phyloP scores from a whole-genome alignment of 176 grass and related monocot genomes.

The Oryza meyeriana region DNA sequence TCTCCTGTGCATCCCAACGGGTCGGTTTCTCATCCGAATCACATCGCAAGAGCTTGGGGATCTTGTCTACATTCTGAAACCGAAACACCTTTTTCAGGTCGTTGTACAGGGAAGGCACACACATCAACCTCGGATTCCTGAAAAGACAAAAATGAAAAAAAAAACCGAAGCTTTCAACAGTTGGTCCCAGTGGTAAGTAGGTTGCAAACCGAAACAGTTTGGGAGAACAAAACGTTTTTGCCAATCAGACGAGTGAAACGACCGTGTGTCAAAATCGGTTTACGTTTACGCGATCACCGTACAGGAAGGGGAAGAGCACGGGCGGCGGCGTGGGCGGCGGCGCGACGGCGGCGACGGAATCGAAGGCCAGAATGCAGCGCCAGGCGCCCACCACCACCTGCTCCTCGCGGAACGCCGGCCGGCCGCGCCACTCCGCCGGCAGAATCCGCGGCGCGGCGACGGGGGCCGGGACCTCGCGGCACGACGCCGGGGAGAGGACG shows the following conservation, averaged over 20 bases:
- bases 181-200: background rate
- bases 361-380: constrained; percentile 56
- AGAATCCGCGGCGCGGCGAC: constrained; percentile 26
- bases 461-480: constrained; percentile 35
- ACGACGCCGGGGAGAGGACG: constrained; percentile 27
- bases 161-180: background rate
- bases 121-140: constrained; percentile 52
- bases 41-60: background rate
- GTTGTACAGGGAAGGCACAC: constrained; percentile 36
- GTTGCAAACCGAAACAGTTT: background rate
- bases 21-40: background rate
- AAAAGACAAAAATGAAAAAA: background rate
- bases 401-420: constrained; percentile 43
- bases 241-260: background rate
- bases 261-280: background rate
- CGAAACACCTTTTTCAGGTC: constrained; percentile 45
- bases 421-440: background rate
- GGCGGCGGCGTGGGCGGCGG: constrained; percentile 32
- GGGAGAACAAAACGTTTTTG: background rate
- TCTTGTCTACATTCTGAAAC: constrained; percentile 19
- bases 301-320: constrained; percentile 27
- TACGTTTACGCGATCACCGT: background rate
- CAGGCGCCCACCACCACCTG: constrained; percentile 36
- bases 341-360: constrained; percentile 29
- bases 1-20: background rate